Base-by-base conservation (phyloP, 83 land plant species). In the Picea abies region DNA sequence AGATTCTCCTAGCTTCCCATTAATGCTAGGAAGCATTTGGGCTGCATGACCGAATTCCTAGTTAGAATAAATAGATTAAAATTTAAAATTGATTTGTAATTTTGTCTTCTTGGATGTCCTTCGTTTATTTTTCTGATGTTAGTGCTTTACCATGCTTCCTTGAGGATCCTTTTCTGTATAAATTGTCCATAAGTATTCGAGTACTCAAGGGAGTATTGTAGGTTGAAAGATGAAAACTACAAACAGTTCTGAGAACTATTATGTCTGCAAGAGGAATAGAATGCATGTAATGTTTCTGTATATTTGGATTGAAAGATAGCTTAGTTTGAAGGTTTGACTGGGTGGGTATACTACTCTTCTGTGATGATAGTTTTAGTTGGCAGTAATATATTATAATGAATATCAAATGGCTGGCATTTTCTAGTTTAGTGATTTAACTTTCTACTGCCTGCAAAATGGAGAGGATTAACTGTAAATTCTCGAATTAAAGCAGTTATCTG, bases 401-500 rank as follows among this genome's bases (percentile, higher is more conserved):
- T 6, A 35, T 71, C 41, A 35, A 35, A 71, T 71, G 19, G n/a
- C 22, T 76, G 25, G 56, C 56, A 75, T 25, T 14, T 41, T 76
- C 58, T 12, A 52, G 35, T 49, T n/a, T 47, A 22, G 56, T 76
- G 79, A 20, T 76, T 49, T 58, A 73, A 22, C 78, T 73, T 73
- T 32, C 71, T 14, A 44, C 5, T 73, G 44, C 47, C 26, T 44
- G 23, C 26, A 26, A 76, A 26, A 56, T 25, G 35, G 25, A 56
- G 60, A 11, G 25, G 49, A 72, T 72, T 25, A 7, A 44, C 0
- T 73, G 8, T 32, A 52, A 10, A 15, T 5, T 76, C 49, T 15
- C 7, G 3, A 4, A 25, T 26, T 15, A 76, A 76, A 9, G 25
- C 12, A 66, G 2, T 67, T 67, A 67, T 67, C 25, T 22, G 70